A percentile compares a stretch with the other conserved stretches of the same genome.
These are phyloP conservation scores for Neobulgaria alba DNA, from an alignment of 2,329 filamentous ascomycete genomes.

Conservation along the genomic window DNA sequence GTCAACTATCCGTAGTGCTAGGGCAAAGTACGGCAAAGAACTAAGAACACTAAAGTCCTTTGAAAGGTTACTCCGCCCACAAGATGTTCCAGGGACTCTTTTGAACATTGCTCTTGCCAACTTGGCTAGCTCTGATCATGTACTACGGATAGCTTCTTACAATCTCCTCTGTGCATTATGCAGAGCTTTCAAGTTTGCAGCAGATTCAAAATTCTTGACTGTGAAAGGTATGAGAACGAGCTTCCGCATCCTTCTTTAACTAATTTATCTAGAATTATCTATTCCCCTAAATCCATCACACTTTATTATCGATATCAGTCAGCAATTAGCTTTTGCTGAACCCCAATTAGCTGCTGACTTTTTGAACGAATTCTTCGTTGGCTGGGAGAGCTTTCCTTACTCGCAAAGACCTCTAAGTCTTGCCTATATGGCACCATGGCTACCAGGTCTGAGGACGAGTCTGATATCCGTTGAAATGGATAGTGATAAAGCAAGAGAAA, in stretches of 20 bases:
- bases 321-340: constrained; percentile 52
- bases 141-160: constrained; percentile 55
- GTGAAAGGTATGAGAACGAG: constrained; percentile 50
- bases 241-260: not conserved
- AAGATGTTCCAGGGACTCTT: constrained; percentile 62
- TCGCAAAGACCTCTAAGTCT: constrained; percentile 59
- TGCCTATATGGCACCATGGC: constrained; percentile 63
- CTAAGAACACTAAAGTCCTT: constrained; percentile 50
- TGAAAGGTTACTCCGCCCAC: constrained; percentile 57
- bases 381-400: constrained; percentile 61
- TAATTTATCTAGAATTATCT: constrained; percentile 42
- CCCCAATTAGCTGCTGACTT: constrained; percentile 62
- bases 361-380: constrained; percentile 64
- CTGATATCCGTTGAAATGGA: constrained; percentile 51
- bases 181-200: constrained; percentile 57
- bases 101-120: constrained; percentile 61
- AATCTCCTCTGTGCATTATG: constrained; percentile 60
- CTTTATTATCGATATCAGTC: constrained; percentile 59
- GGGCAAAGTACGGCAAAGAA: constrained; percentile 57
- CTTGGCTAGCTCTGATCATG: constrained; percentile 51
- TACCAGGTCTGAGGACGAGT: constrained; percentile 50
- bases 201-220: constrained; percentile 52
- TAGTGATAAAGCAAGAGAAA: constrained; percentile 57
- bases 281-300: constrained; percentile 54
- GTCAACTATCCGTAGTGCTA: constrained; percentile 53